A percentile compares a stretch with the other conserved stretches of the same genome.
Evolutionary conservation across 2,329 filamentous ascomycete genomes (phyloP).

Genomic region (Diaporthe sp.): DNA sequence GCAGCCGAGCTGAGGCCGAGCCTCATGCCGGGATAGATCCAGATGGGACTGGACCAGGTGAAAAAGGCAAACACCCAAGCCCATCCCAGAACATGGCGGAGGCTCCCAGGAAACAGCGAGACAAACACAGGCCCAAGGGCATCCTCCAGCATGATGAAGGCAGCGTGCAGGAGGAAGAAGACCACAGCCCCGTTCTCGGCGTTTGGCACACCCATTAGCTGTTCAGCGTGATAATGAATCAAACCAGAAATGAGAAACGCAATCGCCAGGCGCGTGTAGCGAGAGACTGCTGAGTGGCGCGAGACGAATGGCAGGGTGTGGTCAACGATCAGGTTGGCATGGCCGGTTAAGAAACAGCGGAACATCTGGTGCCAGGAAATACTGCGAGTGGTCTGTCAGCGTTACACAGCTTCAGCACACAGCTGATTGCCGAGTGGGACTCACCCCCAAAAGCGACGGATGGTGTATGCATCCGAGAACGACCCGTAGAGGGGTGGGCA

Average conservation of each 20-base stretch:
- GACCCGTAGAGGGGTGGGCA: conserved; percentile 17
- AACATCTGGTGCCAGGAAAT: conserved; percentile 34
- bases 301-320: conserved; percentile 12
- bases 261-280: conserved; percentile 15
- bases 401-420: neutral
- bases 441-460: conserved; percentile 34
- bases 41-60: conserved; percentile 24
- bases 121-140: neutral
- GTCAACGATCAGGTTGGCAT: conserved; percentile 15
- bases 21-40: conserved; percentile 23
- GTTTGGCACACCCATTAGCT: conserved; percentile 14
- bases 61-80: conserved; percentile 27
- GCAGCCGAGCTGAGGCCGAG: neutral
- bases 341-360: conserved; percentile 25
- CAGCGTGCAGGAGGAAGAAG: conserved; percentile 35
- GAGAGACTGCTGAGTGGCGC: conserved; percentile 15
- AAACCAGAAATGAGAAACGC: conserved; percentile 30
- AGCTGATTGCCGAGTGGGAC: neutral
- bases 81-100: conserved; percentile 7
- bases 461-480: conserved; percentile 20
- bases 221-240: conserved; percentile 14
- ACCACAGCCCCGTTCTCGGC: conserved; percentile 12
- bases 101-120: neutral
- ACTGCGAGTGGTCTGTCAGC: conserved; percentile 6
- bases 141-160: conserved; percentile 34